Evolutionary conservation across 2,329 filamentous ascomycete species (phyloP).

Genomic region (Aspergillus caelatus): DNA sequence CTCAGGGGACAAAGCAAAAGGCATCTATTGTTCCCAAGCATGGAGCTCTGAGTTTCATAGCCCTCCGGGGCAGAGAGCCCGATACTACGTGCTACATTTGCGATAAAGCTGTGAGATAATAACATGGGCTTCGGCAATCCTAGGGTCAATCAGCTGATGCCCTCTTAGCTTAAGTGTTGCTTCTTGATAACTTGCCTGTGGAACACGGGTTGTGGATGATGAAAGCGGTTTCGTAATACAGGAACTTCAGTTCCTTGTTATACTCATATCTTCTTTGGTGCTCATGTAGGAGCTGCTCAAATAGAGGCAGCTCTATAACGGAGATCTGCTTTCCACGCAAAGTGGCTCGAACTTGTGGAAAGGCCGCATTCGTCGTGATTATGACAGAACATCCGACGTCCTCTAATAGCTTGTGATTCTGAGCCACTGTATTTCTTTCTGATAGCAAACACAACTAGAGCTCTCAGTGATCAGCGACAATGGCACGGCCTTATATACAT

Average conservation of each 20-base stretch:
- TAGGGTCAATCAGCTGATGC: neutral
- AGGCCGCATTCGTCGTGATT: conserved; percentile 3
- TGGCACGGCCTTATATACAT: conserved; percentile 1
- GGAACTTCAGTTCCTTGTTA: neutral
- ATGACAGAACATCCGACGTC: neutral
- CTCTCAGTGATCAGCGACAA: conserved; percentile 7
- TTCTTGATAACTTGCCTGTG: neutral
- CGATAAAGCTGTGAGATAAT: neutral
- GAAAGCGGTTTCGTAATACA: neutral
- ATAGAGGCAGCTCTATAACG: neutral
- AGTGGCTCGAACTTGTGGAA: neutral
- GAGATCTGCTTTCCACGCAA: neutral
- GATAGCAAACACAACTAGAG: conserved; percentile 4
- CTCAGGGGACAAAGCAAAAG: conserved; percentile 1
- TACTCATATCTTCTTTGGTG: neutral
- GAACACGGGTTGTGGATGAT: neutral
- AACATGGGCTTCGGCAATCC: neutral
- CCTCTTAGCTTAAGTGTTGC: neutral
- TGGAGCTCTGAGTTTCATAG: conserved; percentile 3
- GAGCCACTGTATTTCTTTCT: neutral
- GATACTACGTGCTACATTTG: conserved; percentile 4
- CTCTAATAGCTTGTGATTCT: conserved; percentile 2
- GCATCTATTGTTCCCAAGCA: neutral
- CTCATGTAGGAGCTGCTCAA: conserved; percentile 1
- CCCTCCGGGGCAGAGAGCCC: conserved; percentile 1